A percentile compares a stretch with the other conserved stretches of the same genome.
Evolutionary conservation across 2,329 filamentous ascomycete genomes (phyloP).

Genomic region (Xylaria sp.): DNA sequence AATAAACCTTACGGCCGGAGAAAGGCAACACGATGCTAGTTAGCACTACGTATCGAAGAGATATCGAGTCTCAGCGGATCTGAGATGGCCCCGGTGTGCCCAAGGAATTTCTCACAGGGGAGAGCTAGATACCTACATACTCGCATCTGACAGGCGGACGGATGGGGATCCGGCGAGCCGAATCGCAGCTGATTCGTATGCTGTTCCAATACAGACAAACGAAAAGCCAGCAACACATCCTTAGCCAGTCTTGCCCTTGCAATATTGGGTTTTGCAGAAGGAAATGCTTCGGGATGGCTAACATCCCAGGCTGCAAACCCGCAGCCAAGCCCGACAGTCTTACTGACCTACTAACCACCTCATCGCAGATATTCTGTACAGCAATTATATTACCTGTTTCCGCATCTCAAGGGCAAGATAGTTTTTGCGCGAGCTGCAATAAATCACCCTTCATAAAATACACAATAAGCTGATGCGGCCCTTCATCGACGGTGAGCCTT

Average conservation of each 20-base stretch:
- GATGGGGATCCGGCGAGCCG: slow-evolving; percentile 8
- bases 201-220: background rate
- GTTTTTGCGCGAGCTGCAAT: slow-evolving; percentile 17
- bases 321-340: slow-evolving; percentile 30
- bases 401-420: slow-evolving; percentile 1
- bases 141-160: background rate
- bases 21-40: background rate
- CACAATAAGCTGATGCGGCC: slow-evolving; percentile 23
- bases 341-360: slow-evolving; percentile 16
- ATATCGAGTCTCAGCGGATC: background rate
- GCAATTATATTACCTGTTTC: background rate
- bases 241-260: slow-evolving; percentile 14
- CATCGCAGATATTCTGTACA: background rate
- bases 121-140: background rate
- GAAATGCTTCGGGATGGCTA: slow-evolving; percentile 25
- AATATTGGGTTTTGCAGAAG: slow-evolving; percentile 17
- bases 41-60: slow-evolving; percentile 12
- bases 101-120: slow-evolving; percentile 1
- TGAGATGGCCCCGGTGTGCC: slow-evolving; percentile 7
- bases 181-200: slow-evolving; percentile 12
- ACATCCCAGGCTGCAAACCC: slow-evolving; percentile 16
- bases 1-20: background rate
- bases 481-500: slow-evolving; percentile 8
- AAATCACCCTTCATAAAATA: slow-evolving; percentile 14
- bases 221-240: slow-evolving; percentile 12